These are phyloP conservation scores for Avena atlantica DNA, from an alignment of 176 grass and related monocot genomes.

Conservation along the genomic window DNA sequence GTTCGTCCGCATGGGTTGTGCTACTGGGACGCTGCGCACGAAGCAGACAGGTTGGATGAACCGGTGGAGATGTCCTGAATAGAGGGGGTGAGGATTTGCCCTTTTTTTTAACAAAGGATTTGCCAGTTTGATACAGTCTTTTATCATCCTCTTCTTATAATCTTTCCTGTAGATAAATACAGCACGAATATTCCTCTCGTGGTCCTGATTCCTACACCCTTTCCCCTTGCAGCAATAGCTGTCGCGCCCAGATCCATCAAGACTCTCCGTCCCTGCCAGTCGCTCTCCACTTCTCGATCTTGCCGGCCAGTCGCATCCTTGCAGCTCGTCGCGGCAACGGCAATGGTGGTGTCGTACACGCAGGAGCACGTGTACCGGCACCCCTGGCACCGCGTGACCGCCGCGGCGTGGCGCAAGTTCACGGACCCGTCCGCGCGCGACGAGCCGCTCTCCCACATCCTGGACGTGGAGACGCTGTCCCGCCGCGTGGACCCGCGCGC, in stretches of 20 bases:
- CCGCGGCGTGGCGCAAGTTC: constrained; percentile 82
- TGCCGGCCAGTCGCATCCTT: background rate
- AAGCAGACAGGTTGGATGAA: too few relatives aligned
- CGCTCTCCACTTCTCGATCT: background rate
- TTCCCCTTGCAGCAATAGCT: background rate
- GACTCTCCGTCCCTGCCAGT: background rate
- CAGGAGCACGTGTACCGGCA: constrained; percentile 83
- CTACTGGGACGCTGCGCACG: too few relatives aligned
- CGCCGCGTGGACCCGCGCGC: constrained; percentile 32
- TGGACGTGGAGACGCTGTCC: constrained; percentile 72
- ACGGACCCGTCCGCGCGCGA: constrained; percentile 54
- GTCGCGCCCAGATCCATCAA: background rate
- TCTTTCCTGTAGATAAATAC: background rate
- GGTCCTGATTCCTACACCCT: background rate
- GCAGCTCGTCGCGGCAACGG: background rate
- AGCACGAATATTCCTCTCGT: background rate
- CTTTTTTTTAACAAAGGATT: too few relatives aligned
- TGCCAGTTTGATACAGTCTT: too few relatives aligned
- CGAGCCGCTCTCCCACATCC: constrained; percentile 48
- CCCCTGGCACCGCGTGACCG: constrained; percentile 80
- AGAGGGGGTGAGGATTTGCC: too few relatives aligned
- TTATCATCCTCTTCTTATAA: too few relatives aligned
- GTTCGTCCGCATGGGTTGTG: too few relatives aligned
- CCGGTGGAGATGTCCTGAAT: too few relatives aligned
- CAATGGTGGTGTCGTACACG: constrained; percentile 70